Percentiles rank a stretch among this genome's conserved stretches.
phyloP scores from a whole-genome alignment of 2,329 filamentous ascomycete genomes.

The Trichoderma brevicompactum region DNA sequence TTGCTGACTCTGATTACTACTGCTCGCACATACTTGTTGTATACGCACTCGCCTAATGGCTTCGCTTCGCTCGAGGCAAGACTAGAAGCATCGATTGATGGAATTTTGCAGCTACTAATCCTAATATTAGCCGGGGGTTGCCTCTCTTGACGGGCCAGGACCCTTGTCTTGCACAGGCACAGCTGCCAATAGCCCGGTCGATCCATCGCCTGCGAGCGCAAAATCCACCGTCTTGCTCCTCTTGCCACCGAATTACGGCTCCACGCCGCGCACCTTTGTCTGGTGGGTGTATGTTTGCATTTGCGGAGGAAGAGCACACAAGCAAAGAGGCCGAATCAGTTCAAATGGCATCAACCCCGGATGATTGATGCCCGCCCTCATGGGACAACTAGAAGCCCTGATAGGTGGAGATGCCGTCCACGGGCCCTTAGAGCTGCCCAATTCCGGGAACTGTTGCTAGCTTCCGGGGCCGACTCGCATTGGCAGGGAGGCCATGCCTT shows the following conservation, averaged over 20 bases:
- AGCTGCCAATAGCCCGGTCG: not conserved
- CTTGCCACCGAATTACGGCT: not conserved
- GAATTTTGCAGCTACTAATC: not conserved
- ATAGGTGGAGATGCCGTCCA: constrained; percentile 37
- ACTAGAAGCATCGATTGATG: too few relatives aligned
- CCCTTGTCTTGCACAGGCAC: constrained; percentile 3
- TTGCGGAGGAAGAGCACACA: not conserved
- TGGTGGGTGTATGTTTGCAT: not conserved
- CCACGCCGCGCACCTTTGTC: not conserved
- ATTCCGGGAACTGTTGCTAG: not conserved
- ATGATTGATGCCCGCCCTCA: constrained; percentile 34
- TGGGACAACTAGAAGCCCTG: constrained; percentile 35
- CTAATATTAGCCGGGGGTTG: constrained; percentile 9
- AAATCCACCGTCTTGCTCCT: not conserved
- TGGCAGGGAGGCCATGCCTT: constrained; percentile 16
- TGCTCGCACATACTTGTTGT: too few relatives aligned
- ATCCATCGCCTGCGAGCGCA: constrained; percentile 1
- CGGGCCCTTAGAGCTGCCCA: constrained; percentile 14
- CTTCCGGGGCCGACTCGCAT: not conserved
- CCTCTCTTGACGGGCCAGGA: constrained; percentile 4
- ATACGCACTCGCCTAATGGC: not conserved
- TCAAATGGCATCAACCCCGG: not conserved
- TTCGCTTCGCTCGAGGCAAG: too few relatives aligned
- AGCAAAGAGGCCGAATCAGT: not conserved
- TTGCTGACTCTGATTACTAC: too few relatives aligned